Base-by-base conservation (phyloP, 768 basidiomycete species). In the Pulveroboletus sp. region DNA sequence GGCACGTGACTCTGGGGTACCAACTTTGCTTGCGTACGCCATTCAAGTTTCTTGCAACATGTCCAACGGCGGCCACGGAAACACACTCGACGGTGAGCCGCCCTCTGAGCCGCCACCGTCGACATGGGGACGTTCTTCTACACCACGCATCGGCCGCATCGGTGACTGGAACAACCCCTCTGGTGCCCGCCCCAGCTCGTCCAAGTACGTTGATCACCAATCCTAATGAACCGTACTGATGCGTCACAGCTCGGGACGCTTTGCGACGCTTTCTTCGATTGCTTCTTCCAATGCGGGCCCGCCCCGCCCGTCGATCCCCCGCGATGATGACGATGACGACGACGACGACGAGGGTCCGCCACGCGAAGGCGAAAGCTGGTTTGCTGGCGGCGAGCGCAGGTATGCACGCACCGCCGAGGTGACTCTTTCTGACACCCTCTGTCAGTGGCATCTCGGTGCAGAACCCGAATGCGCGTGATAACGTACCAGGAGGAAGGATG, bases 371-470 rank as follows among this genome's bases (percentile, higher is more conserved):
- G 81, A 90, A 58, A 84, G 76, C 56, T 90, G 85, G 78, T 98
- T 91, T 67, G 86, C 95, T 4, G 95, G 95, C n/a, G 95, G 95
- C 0, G 95, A 95, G 65, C 75, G 90, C 62, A 94, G 92, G 94
- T 90, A 29, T 27, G 64, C 43, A 21, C 17, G 33, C 17, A 42
- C 4, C 17, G 3, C 13, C n/a, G 19, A 8, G 14, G 2, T 17
- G 7, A 4, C 25, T 23, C 23, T 23, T 7, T 14, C n/a, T 31
- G 40, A 24, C 16, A 7, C 21, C 25, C 14, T 31, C 7, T 12
- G 29, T 40, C 62, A 97, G 94, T 66, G 95, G 94, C 2, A 76
- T 99, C 39, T 87, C 85, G 2, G 77, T 98, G 2, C 80, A 95
- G 69, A 93, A 92, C 62, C 95, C 95, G 1, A 80, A 87, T 58